Conservation (phyloP, 768 basidiomycete genomes). For the Pulveroboletus sp. region DNA sequence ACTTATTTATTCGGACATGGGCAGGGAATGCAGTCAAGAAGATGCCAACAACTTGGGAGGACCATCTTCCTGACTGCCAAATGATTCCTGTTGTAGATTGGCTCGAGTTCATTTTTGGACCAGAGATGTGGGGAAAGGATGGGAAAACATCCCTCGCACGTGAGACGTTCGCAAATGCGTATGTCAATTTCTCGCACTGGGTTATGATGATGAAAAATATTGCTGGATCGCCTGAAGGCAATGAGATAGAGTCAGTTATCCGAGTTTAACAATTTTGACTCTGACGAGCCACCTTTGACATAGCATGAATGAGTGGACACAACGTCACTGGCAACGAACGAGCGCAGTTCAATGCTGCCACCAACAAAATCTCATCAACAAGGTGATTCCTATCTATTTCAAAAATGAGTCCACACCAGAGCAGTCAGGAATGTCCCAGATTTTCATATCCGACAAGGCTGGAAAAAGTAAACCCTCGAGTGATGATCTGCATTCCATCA, state of each 20-base stretch:
- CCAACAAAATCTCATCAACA: conserved; percentile 7
- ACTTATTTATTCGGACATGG: conserved; percentile 5
- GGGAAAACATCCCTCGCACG: not conserved
- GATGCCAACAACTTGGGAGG: not conserved
- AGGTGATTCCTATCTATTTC: conserved; percentile 13
- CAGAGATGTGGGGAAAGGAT: not conserved
- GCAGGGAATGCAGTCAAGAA: too few relatives aligned
- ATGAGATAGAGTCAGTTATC: not conserved
- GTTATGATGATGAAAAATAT: conserved; percentile 10
- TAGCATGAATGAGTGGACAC: conserved; percentile 3
- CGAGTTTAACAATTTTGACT: too few relatives aligned
- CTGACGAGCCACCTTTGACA: not conserved
- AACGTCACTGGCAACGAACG: conserved; percentile 10
- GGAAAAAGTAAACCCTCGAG: not conserved
- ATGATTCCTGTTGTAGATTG: not conserved
- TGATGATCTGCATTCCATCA: not conserved
- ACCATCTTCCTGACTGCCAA: conserved; percentile 2
- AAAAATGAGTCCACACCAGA: not conserved
- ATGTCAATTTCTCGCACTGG: conserved; percentile 15
- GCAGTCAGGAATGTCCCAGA: not conserved
- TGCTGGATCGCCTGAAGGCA: not conserved
- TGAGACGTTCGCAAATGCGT: conserved; percentile 4
- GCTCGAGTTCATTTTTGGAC: conserved; percentile 6
- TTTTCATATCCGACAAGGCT: conserved; percentile 8
- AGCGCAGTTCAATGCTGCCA: conserved; percentile 10